Percentiles rank a stretch among this genome's conserved stretches.
phyloP scores from a whole-genome alignment of 2,329 filamentous ascomycete species.

The Xylaria sp. region DNA sequence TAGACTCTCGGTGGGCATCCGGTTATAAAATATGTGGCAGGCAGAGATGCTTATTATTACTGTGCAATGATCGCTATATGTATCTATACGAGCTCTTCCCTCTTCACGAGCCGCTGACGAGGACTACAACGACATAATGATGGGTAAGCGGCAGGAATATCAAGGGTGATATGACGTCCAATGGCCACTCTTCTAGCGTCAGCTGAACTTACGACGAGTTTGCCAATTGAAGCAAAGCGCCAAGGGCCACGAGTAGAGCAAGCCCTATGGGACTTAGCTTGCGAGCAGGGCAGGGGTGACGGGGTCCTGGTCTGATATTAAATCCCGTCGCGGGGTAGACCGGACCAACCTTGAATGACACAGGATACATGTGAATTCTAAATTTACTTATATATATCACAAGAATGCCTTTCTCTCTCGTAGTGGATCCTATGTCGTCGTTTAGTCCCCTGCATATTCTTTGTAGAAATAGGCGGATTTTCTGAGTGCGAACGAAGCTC shows the following conservation, averaged over 20 bases:
- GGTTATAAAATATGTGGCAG: not conserved
- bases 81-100: not conserved
- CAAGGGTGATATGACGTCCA: not conserved
- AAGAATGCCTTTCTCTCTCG: not conserved
- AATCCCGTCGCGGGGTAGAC: slow-evolving; percentile 14
- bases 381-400: not conserved
- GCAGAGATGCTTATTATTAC: not conserved
- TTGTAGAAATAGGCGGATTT: not conserved
- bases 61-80: not conserved
- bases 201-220: not conserved
- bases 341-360: not conserved
- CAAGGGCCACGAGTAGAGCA: not conserved
- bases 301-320: not conserved
- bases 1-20: not conserved
- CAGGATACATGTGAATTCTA: slow-evolving; percentile 10
- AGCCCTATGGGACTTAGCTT: not conserved
- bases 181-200: not conserved
- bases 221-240: slow-evolving; percentile 6
- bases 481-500: not conserved
- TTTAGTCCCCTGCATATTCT: not conserved
- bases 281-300: slow-evolving; percentile 7
- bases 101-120: not conserved
- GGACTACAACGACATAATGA: not conserved
- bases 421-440: not conserved
- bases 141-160: not conserved